A percentile compares a stretch with the other conserved stretches of the same genome.
Evolutionary conservation across 169 alveolate species (phyloP).

Genomic region (Perkinsus olseni): DNA sequence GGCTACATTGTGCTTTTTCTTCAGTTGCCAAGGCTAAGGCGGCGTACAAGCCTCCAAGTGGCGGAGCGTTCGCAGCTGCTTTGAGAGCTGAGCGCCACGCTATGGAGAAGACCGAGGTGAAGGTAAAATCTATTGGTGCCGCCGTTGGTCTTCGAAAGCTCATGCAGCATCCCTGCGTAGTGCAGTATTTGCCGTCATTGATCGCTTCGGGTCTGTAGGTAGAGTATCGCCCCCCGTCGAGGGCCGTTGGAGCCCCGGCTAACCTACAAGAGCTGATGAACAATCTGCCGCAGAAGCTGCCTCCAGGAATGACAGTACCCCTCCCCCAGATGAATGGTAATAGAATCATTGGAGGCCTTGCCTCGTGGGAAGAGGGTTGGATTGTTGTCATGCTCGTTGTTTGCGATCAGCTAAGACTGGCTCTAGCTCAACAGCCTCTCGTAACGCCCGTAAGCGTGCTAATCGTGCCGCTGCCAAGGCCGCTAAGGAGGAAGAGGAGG

Average conservation of each 20-base stretch:
- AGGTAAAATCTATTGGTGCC: too few relatives aligned
- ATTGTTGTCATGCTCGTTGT: too few relatives aligned
- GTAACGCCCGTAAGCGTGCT: background rate
- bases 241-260: slow-evolving; percentile 1
- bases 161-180: too few relatives aligned
- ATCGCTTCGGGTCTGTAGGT: background rate
- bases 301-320: background rate
- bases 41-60: background rate
- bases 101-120: background rate
- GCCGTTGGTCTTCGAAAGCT: too few relatives aligned
- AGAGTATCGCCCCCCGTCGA: background rate
- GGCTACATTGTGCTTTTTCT: background rate
- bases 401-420: background rate
- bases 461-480: background rate
- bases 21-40: background rate
- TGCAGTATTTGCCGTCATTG: too few relatives aligned
- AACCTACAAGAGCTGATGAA: background rate
- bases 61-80: background rate
- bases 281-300: background rate
- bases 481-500: background rate
- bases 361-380: too few relatives aligned
- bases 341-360: background rate
- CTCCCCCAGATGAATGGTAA: background rate
- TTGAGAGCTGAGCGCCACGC: background rate
- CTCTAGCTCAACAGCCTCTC: background rate